Evolutionary conservation across 192 early-diverging fungal species (phyloP).

Genomic region (Rhizoclosmatium sp.): DNA sequence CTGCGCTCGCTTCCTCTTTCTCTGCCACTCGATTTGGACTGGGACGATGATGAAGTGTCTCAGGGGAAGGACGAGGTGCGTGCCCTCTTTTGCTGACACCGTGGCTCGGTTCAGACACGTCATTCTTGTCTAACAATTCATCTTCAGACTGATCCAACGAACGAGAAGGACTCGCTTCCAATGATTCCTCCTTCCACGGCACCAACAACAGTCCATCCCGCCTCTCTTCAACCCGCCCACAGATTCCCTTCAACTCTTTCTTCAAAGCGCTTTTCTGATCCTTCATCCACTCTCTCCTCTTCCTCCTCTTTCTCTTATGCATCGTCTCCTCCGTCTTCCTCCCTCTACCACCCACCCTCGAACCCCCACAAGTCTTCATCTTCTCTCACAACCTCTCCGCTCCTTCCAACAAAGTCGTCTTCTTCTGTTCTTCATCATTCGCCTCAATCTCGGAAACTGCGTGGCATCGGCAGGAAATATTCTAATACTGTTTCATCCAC

Average conservation of each 20-base stretch:
- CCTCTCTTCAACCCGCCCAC: no score
- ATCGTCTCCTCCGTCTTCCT: no score
- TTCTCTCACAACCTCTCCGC: not conserved
- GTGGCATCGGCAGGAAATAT: no score
- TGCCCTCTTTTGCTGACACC: not conserved
- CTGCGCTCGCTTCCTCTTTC: not conserved
- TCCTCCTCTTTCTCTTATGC: no score
- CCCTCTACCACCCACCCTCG: no score
- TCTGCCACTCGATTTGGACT: not conserved
- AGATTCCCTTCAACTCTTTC: no score
- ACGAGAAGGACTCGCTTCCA: not conserved
- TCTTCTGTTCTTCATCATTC: not conserved
- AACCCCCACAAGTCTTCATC: no score
- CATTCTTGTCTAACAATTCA: not conserved
- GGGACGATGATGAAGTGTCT: conserved; percentile 6
- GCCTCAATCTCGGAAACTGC: not conserved
- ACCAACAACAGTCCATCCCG: no score
- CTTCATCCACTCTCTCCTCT: no score
- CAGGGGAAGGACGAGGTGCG: not conserved
- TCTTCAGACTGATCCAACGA: not conserved
- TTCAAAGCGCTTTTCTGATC: no score
- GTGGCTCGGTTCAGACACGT: not conserved
- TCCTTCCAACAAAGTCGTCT: not conserved
- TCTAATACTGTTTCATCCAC: conserved; percentile 14
- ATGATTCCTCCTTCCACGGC: no score